Base-by-base conservation (phyloP, 768 basidiomycete genomes). In the Lentinula edodes region DNA sequence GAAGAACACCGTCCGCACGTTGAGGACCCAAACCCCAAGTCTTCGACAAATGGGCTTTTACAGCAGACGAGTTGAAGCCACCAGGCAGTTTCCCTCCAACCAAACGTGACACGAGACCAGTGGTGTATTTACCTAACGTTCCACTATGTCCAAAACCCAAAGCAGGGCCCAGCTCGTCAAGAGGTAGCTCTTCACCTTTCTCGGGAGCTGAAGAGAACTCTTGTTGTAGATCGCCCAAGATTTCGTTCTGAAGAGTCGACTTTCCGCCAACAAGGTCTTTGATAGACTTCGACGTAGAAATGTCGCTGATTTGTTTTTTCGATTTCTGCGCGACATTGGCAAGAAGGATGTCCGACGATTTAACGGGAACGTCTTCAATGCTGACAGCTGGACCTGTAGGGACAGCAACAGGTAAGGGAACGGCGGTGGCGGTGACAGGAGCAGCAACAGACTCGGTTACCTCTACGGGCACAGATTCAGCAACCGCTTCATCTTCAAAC, bases 191-290 rank as follows among this genome's bases (percentile, higher is more conserved):
- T 73, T 99, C 97, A 9, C 92, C 95, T 79, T 98, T 99, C 79
- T 99, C 97, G 0, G 97, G 97, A 1, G 96, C 93, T 7, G 93
- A 91, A 4, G 87, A 69, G 72, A 99, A 99, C 72, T 99, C 97
- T 68, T 93, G 85, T 70, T 97, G 95, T 42, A 99, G 82, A 71
- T 98, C 97, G 52, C 97, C 97, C 48, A 99, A 78, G 64, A 99
- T 98, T 73, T 99, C 97, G 72, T 99, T 99, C 76, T 98, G 97
- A 62, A 99, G 80, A 0, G 97, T 99, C 16, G 96, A 98, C 76
- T 99, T 99, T 65, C 97, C 97, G 34, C 94, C 94, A 51, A 97
- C 95, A 60, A 99, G 89, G 68, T 99, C 97, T 75, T 99, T 98
- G 80, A 99, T 95, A 0, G 94, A 90, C 75, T 99, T 99, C 63